Conservation (phyloP, 768 basidiomycete genomes). For the Sarcomyxa edulis region DNA sequence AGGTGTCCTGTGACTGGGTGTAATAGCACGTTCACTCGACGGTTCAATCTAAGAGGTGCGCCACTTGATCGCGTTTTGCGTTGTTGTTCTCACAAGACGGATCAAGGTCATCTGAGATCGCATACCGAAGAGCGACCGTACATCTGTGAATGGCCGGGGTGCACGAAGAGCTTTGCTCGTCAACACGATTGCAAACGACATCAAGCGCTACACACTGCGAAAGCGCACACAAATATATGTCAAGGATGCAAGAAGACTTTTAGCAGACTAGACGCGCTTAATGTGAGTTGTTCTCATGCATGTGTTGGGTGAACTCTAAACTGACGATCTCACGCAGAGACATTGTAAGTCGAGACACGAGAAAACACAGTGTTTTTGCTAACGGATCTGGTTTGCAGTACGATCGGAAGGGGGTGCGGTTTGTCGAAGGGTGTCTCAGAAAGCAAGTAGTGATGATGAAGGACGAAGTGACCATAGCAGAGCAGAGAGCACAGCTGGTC, state of each 20-base stretch:
- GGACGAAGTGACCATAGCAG: too few relatives aligned
- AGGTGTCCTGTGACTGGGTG: constrained; percentile 93
- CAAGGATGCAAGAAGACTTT: constrained; percentile 94
- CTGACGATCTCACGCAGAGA: constrained; percentile 40
- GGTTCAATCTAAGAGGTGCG: constrained; percentile 81
- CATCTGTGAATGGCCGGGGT: constrained; percentile 90
- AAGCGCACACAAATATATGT: constrained; percentile 81
- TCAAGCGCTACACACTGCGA: constrained; percentile 82
- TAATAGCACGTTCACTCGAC: constrained; percentile 94
- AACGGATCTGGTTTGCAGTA: constrained; percentile 37
- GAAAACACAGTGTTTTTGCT: constrained; percentile 10
- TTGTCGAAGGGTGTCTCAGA: constrained; percentile 42
- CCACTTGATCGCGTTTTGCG: constrained; percentile 2
- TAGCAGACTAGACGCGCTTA: constrained; percentile 88
- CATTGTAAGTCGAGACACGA: constrained; percentile 55
- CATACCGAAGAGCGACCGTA: constrained; percentile 96
- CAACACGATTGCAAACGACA: constrained; percentile 98
- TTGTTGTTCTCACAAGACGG: not conserved
- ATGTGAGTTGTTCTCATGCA: constrained; percentile 53
- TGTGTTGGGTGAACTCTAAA: constrained; percentile 11
- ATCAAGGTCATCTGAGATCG: constrained; percentile 81
- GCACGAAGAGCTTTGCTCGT: constrained; percentile 91
- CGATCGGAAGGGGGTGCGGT: constrained; percentile 84
- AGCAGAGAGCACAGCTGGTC: too few relatives aligned
- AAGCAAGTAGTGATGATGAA: too few relatives aligned